Conservation (phyloP, 495 filamentous ascomycete genomes). For the Zalerion maritima region DNA sequence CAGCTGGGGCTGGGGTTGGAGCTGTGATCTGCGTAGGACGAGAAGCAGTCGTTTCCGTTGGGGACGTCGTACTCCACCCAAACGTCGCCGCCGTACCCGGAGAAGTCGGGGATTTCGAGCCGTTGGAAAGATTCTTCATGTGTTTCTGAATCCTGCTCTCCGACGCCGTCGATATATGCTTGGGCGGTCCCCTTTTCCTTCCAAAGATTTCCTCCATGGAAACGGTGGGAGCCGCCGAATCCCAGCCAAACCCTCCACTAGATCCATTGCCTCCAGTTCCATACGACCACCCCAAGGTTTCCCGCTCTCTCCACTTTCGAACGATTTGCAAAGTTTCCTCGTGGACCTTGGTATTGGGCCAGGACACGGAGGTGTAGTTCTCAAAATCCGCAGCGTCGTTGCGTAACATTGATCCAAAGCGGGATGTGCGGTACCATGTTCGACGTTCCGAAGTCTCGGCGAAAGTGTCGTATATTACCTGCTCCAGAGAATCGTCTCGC, state of each 20-base stretch:
- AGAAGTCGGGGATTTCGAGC: slow-evolving; percentile 6
- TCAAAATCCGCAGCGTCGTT: slow-evolving; percentile 41
- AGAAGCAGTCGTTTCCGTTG: too few species aligned
- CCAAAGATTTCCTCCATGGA: slow-evolving; percentile 31
- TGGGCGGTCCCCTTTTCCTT: slow-evolving; percentile 5
- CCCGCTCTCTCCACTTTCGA: slow-evolving; percentile 41
- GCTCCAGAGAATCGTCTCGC: slow-evolving; percentile 15
- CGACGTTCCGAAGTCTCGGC: slow-evolving; percentile 39
- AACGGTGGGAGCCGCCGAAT: slow-evolving; percentile 31
- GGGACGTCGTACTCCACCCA: too few species aligned
- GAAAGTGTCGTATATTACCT: slow-evolving; percentile 32
- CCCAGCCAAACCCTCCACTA: slow-evolving; percentile 39
- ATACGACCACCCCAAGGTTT: slow-evolving; percentile 25
- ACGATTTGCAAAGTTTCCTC: slow-evolving; percentile 39
- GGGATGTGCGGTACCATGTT: slow-evolving; percentile 47
- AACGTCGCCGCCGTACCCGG: slow-evolving; percentile 6
- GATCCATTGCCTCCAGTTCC: slow-evolving; percentile 19
- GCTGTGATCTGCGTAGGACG: too few species aligned
- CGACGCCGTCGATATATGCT: slow-evolving; percentile 2
- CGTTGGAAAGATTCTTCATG: slow-evolving; percentile 5
- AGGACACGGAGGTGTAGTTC: slow-evolving; percentile 40
- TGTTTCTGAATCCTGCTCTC: slow-evolving; percentile 10
- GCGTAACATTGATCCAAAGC: slow-evolving; percentile 38
- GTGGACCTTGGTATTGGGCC: slow-evolving; percentile 36
- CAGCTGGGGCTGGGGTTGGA: too few species aligned